phyloP scores from a whole-genome alignment of 2,329 filamentous ascomycete genomes.

The Beauveria sp. region DNA sequence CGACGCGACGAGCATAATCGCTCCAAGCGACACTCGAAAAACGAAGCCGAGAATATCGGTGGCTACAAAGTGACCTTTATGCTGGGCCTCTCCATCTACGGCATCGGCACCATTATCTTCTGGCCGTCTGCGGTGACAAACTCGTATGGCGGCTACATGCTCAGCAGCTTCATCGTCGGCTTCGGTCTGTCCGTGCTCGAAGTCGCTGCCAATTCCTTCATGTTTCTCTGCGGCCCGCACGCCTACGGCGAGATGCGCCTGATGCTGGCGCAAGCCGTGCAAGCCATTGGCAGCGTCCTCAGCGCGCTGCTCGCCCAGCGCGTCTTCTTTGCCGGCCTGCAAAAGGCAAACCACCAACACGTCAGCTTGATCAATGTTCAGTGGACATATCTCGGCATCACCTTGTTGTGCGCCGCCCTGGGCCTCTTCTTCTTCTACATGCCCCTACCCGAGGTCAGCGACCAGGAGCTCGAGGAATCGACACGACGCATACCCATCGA shows the following conservation, averaged over 20 bases:
- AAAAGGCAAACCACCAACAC: slow-evolving; percentile 27
- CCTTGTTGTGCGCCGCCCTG: slow-evolving; percentile 63
- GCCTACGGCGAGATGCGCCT: slow-evolving; percentile 68
- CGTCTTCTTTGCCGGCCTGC: slow-evolving; percentile 61
- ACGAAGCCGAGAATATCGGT: slow-evolving; percentile 38
- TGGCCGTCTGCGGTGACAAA: slow-evolving; percentile 71
- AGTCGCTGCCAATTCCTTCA: slow-evolving; percentile 71
- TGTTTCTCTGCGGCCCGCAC: slow-evolving; percentile 63
- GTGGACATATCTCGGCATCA: slow-evolving; percentile 79
- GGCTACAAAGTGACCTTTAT: slow-evolving; percentile 80
- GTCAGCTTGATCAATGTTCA: slow-evolving; percentile 64
- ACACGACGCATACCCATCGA: slow-evolving; percentile 42
- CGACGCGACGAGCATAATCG: slow-evolving; percentile 56
- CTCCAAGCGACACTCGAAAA: slow-evolving; percentile 30
- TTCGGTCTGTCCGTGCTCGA: slow-evolving; percentile 71
- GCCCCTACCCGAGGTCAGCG: slow-evolving; percentile 54
- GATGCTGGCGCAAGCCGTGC: slow-evolving; percentile 66
- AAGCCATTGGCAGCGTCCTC: slow-evolving; percentile 66
- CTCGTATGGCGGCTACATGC: slow-evolving; percentile 71
- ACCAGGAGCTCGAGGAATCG: slow-evolving; percentile 44
- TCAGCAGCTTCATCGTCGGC: slow-evolving; percentile 66
- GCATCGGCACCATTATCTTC: slow-evolving; percentile 72
- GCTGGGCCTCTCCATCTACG: slow-evolving; percentile 66
- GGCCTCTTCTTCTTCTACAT: slow-evolving; percentile 63
- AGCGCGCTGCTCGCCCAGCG: slow-evolving; percentile 65